Evolutionary conservation across 2,329 filamentous ascomycete species (phyloP), one percentile per base, ranked within the genome.

Genomic region (Colletotrichum australisinense): DNA sequence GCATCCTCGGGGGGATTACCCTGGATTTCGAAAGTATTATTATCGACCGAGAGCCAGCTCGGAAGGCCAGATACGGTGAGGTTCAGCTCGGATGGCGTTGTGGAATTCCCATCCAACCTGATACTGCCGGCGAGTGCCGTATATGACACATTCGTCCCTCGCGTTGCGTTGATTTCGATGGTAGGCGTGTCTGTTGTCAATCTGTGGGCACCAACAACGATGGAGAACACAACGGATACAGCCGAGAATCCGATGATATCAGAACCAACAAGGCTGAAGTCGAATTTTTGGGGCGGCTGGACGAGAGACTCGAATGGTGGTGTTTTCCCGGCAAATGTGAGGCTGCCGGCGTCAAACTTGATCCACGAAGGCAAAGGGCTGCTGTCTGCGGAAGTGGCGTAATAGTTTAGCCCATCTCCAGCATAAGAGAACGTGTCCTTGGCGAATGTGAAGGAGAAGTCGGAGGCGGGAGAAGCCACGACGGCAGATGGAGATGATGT

Each of bases 281-380:
- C 88, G 78, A 95, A 97, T 0, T 85, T 88, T 78, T 97, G 93
- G 4, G 94, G 92, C 8, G 91, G 91, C 38, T 92, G 89, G 46
- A 91, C 83, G 11, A 93, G 85, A 32, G 90, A 90, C 71, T 89
- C 88, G 59, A 91, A 86, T 1, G 91, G 84, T 1, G 94, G 95
- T 2, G 93, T 93, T 42, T 83, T 89, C 28, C 95, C 95, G 1
- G 88, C 89, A 77, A 97, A 97, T 0, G 87, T 87, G 52, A 97
- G 83, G 0, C 82, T 86, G 2, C 80, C 80, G 1, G 88, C 79
- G 76, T 97, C 89, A 78, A 98, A 98, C n/a, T 84, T 84, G 57
- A 97, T 85, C 95, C 95, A 98, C 0, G 94, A 92, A 24, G 95
- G 95, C 46, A 98, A 84, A 46, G 95, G 95, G n/a, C 93, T 94